Evolutionary conservation across 805 yeast genomes (phyloP).

Genomic region (Metschnikowia lachancei): DNA sequence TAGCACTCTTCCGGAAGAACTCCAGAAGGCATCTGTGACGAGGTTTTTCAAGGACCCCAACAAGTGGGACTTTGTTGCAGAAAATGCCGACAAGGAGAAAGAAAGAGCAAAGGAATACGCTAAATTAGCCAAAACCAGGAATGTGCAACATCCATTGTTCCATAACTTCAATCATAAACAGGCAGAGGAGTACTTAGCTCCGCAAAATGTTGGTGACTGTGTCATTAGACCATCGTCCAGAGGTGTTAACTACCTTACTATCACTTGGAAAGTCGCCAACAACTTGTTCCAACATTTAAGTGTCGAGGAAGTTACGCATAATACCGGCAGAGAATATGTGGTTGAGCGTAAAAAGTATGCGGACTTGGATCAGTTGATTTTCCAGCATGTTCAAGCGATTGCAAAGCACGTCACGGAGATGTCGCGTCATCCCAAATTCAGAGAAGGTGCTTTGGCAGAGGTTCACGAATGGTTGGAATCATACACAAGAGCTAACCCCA

Average conservation of each 20-base stretch:
- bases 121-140: conserved; percentile 66
- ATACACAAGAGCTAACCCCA: conserved; percentile 87
- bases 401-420: conserved; percentile 81
- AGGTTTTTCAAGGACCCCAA: conserved; percentile 52
- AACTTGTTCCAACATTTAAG: conserved; percentile 89
- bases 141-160: conserved; percentile 89
- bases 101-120: conserved; percentile 63
- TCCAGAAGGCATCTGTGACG: conserved; percentile 51
- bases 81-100: conserved; percentile 56
- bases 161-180: conserved; percentile 77
- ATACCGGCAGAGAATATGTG: conserved; percentile 54
- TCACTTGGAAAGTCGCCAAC: conserved; percentile 95
- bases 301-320: conserved; percentile 70
- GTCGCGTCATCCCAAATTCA: conserved; percentile 84
- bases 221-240: conserved; percentile 93
- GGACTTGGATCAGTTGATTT: conserved; percentile 91
- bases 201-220: conserved; percentile 84
- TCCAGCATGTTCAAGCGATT: conserved; percentile 79
- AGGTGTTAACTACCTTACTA: conserved; percentile 83
- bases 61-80: conserved; percentile 80
- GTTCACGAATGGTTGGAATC: conserved; percentile 85
- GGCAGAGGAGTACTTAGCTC: conserved; percentile 91
- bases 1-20: conserved; percentile 64
- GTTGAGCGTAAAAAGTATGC: conserved; percentile 72
- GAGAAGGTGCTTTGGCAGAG: conserved; percentile 72